Evolutionary conservation across 768 basidiomycete species (phyloP).

Genomic region (Lepiota venenata): DNA sequence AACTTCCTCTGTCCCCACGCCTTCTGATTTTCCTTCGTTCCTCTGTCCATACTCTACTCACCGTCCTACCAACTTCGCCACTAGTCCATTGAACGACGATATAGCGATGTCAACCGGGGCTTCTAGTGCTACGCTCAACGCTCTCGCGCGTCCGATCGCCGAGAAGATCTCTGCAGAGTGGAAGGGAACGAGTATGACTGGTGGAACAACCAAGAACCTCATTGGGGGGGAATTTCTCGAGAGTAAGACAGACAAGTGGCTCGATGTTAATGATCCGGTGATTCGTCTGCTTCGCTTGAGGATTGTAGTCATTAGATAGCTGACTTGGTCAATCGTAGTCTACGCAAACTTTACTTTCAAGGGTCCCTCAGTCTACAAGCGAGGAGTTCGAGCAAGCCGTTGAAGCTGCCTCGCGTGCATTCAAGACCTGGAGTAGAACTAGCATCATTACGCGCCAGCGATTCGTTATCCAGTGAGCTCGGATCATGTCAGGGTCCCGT

Average conservation of each 20-base stretch:
- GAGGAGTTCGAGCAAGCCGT: slow-evolving; percentile 85
- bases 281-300: not conserved
- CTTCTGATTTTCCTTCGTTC: no score
- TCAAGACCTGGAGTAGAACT: slow-evolving; percentile 84
- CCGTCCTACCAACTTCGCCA: no score
- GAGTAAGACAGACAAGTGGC: slow-evolving; percentile 76
- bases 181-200: slow-evolving; percentile 84
- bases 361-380: slow-evolving; percentile 84
- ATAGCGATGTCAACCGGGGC: slow-evolving; percentile 3
- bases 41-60: no score
- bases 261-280: slow-evolving; percentile 89
- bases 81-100: no score
- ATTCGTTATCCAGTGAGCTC: slow-evolving; percentile 80
- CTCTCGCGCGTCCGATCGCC: slow-evolving; percentile 56
- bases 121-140: slow-evolving; percentile 39
- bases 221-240: slow-evolving; percentile 89
- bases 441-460: slow-evolving; percentile 85
- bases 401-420: slow-evolving; percentile 79
- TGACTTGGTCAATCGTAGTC: slow-evolving; percentile 43
- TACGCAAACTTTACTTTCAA: slow-evolving; percentile 85
- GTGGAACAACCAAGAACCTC: slow-evolving; percentile 87
- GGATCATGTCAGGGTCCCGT: not conserved
- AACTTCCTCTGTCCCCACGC: no score
- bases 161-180: slow-evolving; percentile 71
- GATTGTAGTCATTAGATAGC: not conserved